Percentiles rank a stretch among this genome's conserved stretches.
These are phyloP conservation scores for Escovopsis sp. DNA, from an alignment of 2,329 filamentous ascomycete species.

Conservation along the genomic window DNA sequence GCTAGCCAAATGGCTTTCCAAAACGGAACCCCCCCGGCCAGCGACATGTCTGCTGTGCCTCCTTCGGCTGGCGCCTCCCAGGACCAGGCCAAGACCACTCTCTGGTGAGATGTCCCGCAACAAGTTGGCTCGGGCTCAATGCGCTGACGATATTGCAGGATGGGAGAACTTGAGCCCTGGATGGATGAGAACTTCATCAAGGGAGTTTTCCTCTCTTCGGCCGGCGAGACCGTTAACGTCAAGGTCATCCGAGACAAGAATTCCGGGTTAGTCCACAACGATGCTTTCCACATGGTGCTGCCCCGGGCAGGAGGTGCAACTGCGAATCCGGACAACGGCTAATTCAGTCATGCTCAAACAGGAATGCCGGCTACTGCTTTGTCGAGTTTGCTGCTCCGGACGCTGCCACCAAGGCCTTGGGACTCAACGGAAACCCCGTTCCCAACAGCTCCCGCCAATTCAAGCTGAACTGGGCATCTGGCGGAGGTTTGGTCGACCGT, in stretches of 20 bases:
- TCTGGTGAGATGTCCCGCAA: constrained; percentile 29
- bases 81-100: constrained; percentile 42
- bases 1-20: constrained; percentile 21
- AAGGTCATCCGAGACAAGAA: constrained; percentile 99
- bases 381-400: constrained; percentile 78
- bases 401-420: constrained; percentile 81
- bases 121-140: neutral
- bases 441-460: constrained; percentile 91
- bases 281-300: neutral
- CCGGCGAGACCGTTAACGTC: constrained; percentile 90
- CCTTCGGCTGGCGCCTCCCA: constrained; percentile 19
- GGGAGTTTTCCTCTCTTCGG: constrained; percentile 74
- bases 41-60: constrained; percentile 21
- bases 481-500: constrained; percentile 86
- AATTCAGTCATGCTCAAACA: constrained; percentile 20
- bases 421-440: constrained; percentile 74
- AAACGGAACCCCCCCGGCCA: constrained; percentile 25
- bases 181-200: constrained; percentile 99
- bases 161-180: constrained; percentile 98
- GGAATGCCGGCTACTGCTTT: constrained; percentile 97
- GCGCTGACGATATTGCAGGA: constrained; percentile 41
- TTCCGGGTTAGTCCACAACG: constrained; percentile 54
- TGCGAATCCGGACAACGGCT: neutral
- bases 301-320: neutral
- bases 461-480: constrained; percentile 99